Percentiles rank a stretch among this genome's conserved stretches.
Conservation (phyloP, 2,329 filamentous ascomycete species). For the Phaeosphaeria sp. region DNA sequence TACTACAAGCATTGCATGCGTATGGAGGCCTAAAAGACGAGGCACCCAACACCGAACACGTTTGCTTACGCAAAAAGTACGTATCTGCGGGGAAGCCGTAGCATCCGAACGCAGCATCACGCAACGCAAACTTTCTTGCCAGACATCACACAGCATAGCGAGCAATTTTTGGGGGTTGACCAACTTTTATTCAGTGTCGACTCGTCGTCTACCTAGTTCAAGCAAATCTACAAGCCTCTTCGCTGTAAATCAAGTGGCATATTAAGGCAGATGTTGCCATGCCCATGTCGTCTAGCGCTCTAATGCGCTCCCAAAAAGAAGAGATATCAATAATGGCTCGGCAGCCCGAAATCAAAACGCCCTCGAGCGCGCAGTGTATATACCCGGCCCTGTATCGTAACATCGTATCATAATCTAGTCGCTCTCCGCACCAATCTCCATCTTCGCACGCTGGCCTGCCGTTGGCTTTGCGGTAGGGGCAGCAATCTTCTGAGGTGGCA, state of each 20-base stretch:
- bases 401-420: conserved; percentile 31
- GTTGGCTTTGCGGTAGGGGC: conserved; percentile 36
- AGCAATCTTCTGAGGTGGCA: conserved; percentile 57
- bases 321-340: conserved; percentile 12
- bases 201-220: conserved; percentile 1
- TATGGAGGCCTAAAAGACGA: not conserved
- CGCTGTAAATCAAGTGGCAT: conserved; percentile 7
- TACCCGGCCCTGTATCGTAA: conserved; percentile 26
- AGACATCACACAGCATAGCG: not conserved
- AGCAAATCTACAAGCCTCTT: conserved; percentile 19
- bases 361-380: conserved; percentile 15
- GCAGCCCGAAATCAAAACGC: conserved; percentile 25
- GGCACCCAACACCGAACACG: not conserved
- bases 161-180: no score
- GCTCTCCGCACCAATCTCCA: conserved; percentile 42
- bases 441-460: conserved; percentile 43
- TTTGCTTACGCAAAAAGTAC: not conserved
- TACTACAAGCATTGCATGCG: not conserved
- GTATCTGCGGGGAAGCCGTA: not conserved
- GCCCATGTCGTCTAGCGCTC: conserved; percentile 17
- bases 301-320: conserved; percentile 20
- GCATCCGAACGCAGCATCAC: not conserved
- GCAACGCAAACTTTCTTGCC: not conserved
- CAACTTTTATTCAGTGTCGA: not conserved
- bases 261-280: conserved; percentile 16